These are phyloP conservation scores for Rhododendron simsii DNA, from an alignment of 148 eudicot genomes.

Conservation along the genomic window DNA sequence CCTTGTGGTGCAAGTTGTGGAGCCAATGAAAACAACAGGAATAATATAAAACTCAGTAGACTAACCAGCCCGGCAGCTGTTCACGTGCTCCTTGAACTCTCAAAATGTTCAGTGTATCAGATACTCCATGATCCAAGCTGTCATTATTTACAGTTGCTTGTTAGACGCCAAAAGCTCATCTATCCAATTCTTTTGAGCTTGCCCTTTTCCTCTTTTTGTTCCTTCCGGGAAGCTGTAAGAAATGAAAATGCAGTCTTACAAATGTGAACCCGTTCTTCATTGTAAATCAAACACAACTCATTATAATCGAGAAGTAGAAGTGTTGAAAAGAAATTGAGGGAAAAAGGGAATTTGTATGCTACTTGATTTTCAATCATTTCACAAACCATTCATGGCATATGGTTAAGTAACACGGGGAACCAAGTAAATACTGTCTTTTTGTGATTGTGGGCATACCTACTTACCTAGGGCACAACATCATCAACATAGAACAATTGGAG, in stretches of 20 bases:
- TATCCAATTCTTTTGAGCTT: neutral
- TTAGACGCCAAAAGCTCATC: neutral
- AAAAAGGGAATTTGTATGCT: neutral
- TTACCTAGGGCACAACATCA: neutral
- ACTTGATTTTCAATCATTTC: neutral
- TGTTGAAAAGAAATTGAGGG: neutral
- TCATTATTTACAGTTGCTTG: neutral
- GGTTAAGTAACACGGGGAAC: neutral
- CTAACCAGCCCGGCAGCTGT: neutral
- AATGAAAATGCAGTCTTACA: neutral
- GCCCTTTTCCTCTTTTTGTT: neutral
- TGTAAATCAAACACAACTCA: neutral
- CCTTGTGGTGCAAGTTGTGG: neutral
- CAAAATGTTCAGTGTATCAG: neutral
- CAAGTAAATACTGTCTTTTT: neutral
- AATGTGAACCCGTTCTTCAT: neutral
- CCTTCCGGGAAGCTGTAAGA: neutral
- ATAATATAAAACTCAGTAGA: neutral
- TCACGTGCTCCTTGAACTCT: neutral
- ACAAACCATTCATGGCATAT: neutral
- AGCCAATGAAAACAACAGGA: neutral
- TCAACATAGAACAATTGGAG: neutral
- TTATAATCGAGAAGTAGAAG: neutral
- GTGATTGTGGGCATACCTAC: neutral
- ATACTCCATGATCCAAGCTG: neutral